Conservation (phyloP, 2,329 filamentous ascomycete genomes). For the Aspergillus sp. region DNA sequence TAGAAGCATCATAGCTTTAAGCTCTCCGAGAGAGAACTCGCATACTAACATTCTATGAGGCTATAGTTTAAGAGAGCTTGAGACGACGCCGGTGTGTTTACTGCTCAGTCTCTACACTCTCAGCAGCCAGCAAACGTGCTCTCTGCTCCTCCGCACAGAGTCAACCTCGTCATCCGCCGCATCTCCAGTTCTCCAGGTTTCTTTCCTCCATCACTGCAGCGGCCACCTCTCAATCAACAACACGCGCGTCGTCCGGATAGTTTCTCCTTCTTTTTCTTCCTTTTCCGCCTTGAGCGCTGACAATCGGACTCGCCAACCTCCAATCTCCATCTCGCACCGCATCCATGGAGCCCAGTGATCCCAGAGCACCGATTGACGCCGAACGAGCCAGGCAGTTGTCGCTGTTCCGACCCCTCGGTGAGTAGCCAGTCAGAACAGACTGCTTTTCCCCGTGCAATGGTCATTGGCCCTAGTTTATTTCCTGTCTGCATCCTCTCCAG, state of each 20-base stretch:
- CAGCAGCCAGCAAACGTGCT: background rate
- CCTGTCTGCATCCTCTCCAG: slow-evolving; percentile 12
- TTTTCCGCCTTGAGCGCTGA: slow-evolving; percentile 31
- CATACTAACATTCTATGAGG: background rate
- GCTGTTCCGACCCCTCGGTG: slow-evolving; percentile 51
- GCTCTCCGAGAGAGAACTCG: background rate
- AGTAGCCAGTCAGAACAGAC: slow-evolving; percentile 41
- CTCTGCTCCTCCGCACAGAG: background rate
- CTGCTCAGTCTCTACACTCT: background rate
- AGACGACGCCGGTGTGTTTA: background rate
- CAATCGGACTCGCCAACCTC: slow-evolving; percentile 13
- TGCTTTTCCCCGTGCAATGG: slow-evolving; percentile 38
- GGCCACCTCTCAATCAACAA: background rate
- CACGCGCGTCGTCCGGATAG: slow-evolving; percentile 2
- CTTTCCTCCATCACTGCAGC: background rate
- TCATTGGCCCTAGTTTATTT: slow-evolving; percentile 34
- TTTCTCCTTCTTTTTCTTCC: slow-evolving; percentile 12
- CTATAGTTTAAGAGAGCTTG: background rate
- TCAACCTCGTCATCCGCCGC: background rate
- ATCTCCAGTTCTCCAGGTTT: background rate
- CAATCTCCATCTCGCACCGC: slow-evolving; percentile 17
- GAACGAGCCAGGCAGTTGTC: slow-evolving; percentile 49
- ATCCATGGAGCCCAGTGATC: slow-evolving; percentile 28
- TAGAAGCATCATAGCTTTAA: slow-evolving; percentile 11
- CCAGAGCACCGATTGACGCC: slow-evolving; percentile 38